Evolutionary conservation across 2,329 filamentous ascomycete genomes (phyloP), one percentile per base, ranked within the genome.

Genomic region (Kalaharituber pfeilii): DNA sequence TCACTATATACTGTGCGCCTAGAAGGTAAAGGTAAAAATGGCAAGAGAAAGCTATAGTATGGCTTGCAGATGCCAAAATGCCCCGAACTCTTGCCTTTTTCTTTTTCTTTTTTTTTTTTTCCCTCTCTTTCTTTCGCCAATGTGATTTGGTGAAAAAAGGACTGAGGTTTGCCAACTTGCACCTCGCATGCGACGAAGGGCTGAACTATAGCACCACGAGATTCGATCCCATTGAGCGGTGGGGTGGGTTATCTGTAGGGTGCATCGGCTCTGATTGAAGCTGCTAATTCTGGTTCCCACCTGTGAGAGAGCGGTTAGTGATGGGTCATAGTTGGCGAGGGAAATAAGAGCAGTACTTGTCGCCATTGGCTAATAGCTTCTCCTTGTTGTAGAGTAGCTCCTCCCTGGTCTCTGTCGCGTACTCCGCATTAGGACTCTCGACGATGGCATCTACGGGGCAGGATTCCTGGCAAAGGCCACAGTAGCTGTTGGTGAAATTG

Each of bases 341-440:
- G 15, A 51, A 30, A 51, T 49, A 22, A 49, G 67, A 54, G 51
- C n/a, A 42, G 6, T 42, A 51, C 72, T 88, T 89, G 73, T 93
- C 87, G 65, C 87, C 86, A 67, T 94, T 94, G 62, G 84, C 73
- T 60, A 94, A 71, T 61, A 94, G 72, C 73, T 94, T 94, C 75
- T 93, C 83, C 78, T 96, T 96, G 75, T 96, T 96, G 76, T 96
- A 96, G 65, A 96, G 71, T 65, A 96, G 73, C 75, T 96, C 89
- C 71, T 98, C 89, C 68, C 89, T 80, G 60, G 80, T 82, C 71
- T 84, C 81, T 2, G 80, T 84, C 44, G 81, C 80, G 63, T 84
- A 85, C 69, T 84, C 81, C 50, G 80, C 80, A 64, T 85, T 85
- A 53, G 81, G 80, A 28, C 77, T 77, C 69, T 85, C 82, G 56